These are phyloP conservation scores for Yarrowia sp. DNA, from an alignment of 805 yeast genomes.

Conservation along the genomic window DNA sequence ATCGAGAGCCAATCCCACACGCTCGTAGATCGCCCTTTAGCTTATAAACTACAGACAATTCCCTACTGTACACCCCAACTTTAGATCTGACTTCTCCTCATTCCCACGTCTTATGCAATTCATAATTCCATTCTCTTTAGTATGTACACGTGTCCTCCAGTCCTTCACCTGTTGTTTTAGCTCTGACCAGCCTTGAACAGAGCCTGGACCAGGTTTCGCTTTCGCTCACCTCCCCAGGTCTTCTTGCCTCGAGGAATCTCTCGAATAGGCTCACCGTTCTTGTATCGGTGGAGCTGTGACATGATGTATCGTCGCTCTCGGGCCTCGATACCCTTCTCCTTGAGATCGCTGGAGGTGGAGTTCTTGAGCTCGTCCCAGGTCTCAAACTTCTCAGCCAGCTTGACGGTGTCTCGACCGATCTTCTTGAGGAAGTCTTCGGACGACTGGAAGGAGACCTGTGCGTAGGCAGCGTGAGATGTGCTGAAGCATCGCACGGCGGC, in stretches of 20 bases:
- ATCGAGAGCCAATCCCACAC: too few relatives aligned
- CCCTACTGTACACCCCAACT: too few relatives aligned
- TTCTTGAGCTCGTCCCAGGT: slow-evolving; percentile 68
- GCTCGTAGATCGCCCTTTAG: too few relatives aligned
- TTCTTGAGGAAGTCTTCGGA: slow-evolving; percentile 50
- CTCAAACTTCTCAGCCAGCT: slow-evolving; percentile 65
- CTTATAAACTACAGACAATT: too few relatives aligned
- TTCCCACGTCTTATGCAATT: background rate
- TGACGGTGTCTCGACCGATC: slow-evolving; percentile 73
- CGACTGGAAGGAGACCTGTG: background rate
- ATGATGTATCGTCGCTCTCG: slow-evolving; percentile 63
- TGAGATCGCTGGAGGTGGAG: slow-evolving; percentile 54
- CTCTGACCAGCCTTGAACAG: slow-evolving; percentile 27
- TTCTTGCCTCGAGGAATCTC: slow-evolving; percentile 68
- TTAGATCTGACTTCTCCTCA: background rate
- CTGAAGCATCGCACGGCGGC: slow-evolving; percentile 21
- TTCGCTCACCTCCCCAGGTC: slow-evolving; percentile 84
- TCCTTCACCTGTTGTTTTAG: background rate
- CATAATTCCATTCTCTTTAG: slow-evolving; percentile 9
- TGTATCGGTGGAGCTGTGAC: slow-evolving; percentile 65
- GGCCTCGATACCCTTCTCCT: slow-evolving; percentile 72
- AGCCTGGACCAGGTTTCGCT: slow-evolving; percentile 62
- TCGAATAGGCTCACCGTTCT: slow-evolving; percentile 52
- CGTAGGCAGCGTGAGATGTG: slow-evolving; percentile 5
- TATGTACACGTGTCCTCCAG: slow-evolving; percentile 23